Percentiles rank a stretch among this genome's conserved stretches.
Conservation (phyloP, 2,329 filamentous ascomycete species). For the Cyphellophora europaea region DNA sequence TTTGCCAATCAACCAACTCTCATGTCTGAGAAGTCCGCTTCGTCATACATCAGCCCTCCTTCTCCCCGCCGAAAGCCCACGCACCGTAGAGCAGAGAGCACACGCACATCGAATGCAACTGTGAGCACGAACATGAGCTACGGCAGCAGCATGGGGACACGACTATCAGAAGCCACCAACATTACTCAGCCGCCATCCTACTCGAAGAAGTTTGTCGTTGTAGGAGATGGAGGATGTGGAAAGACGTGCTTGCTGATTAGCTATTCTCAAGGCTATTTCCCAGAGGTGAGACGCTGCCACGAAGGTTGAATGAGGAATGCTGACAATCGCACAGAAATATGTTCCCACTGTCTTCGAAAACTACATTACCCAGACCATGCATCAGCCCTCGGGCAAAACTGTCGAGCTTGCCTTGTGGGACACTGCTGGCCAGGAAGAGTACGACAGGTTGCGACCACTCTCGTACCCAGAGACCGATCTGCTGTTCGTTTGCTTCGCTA, state of each 20-base stretch:
- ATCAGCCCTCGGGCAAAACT: conserved; percentile 79
- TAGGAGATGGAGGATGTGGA: conserved; percentile 93
- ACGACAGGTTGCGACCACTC: conserved; percentile 87
- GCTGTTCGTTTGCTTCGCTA: conserved; percentile 97
- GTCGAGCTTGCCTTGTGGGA: conserved; percentile 98
- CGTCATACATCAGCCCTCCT: conserved; percentile 14
- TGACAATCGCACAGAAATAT: conserved; percentile 66
- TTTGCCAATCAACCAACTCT: not conserved
- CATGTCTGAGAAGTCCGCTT: conserved; percentile 17
- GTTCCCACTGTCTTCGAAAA: conserved; percentile 99
- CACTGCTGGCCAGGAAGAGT: conserved; percentile 96
- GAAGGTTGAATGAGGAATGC: too few species aligned
- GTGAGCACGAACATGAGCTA: conserved; percentile 76
- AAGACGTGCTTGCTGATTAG: conserved; percentile 98
- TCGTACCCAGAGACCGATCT: conserved; percentile 98
- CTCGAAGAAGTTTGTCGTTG: conserved; percentile 98
- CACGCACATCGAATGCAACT: conserved; percentile 77
- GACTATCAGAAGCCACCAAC: conserved; percentile 71
- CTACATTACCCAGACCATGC: conserved; percentile 95
- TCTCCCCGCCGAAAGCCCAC: conserved; percentile 37
- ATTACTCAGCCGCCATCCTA: conserved; percentile 85
- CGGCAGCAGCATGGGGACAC: conserved; percentile 50
- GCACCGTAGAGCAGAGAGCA: conserved; percentile 27
- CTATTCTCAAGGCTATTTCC: conserved; percentile 97
- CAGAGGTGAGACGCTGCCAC: conserved; percentile 92